A percentile compares a stretch with the other conserved stretches of the same genome.
Conservation (phyloP, 2,329 filamentous ascomycete species). For the Talaromyces islandicus region DNA sequence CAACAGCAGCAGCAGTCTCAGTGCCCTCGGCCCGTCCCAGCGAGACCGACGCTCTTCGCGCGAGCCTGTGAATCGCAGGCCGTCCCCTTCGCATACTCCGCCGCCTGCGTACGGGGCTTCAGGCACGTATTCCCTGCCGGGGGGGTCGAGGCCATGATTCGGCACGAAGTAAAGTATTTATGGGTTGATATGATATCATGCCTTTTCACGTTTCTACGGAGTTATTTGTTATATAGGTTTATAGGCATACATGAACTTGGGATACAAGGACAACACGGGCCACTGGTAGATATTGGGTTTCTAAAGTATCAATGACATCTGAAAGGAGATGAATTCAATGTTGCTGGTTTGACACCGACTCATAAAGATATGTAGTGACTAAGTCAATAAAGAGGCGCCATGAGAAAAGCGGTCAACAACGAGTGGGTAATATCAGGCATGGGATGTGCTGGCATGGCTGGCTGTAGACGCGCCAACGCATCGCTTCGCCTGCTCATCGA, state of each 20-base stretch:
- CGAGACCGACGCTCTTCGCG: conserved; percentile 17
- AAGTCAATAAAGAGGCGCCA: too few relatives aligned
- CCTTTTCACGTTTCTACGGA: not conserved
- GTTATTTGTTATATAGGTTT: not conserved
- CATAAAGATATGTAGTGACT: too few relatives aligned
- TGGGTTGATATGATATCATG: not conserved
- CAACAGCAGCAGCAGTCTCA: not conserved
- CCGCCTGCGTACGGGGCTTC: conserved; percentile 36
- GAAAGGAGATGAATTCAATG: not conserved
- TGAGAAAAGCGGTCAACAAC: not conserved
- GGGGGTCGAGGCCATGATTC: conserved; percentile 21
- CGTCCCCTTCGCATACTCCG: conserved; percentile 31
- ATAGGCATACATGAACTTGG: not conserved
- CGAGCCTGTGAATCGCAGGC: conserved; percentile 23
- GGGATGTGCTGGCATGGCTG: not conserved
- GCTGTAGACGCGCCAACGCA: not conserved
- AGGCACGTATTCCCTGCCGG: conserved; percentile 28
- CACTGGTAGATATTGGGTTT: not conserved
- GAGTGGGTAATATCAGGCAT: too few relatives aligned
- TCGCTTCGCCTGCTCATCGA: not conserved
- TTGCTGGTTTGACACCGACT: too few relatives aligned
- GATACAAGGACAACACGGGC: not conserved
- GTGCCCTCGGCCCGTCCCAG: not conserved
- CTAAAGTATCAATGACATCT: not conserved
- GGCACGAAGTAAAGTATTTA: too few relatives aligned